Evolutionary conservation across 1,139 yeast genomes (phyloP).

Genomic region (Candida freyschussii): DNA sequence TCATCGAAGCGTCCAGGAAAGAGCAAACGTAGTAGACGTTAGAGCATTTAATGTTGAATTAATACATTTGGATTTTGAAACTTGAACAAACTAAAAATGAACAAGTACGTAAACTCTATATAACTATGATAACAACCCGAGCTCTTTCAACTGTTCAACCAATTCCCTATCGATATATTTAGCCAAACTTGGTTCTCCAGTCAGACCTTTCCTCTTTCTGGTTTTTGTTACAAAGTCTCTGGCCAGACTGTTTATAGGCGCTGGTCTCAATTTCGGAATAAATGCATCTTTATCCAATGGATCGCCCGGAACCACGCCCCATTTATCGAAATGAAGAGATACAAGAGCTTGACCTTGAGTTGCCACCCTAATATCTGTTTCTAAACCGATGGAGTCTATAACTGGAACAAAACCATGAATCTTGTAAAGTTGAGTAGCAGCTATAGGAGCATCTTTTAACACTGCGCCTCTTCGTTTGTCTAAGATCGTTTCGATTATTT

Average conservation of each 20-base stretch:
- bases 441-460: slow-evolving; percentile 48
- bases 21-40: slow-evolving; percentile 44
- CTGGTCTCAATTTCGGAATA: slow-evolving; percentile 72
- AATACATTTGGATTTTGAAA: too few species aligned
- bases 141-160: slow-evolving; percentile 46
- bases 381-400: slow-evolving; percentile 86
- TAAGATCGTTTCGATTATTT: slow-evolving; percentile 48
- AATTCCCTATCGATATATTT: slow-evolving; percentile 66
- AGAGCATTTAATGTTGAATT: too few species aligned
- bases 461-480: slow-evolving; percentile 66
- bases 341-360: slow-evolving; percentile 79
- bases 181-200: slow-evolving; percentile 71
- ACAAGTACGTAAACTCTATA: too few species aligned
- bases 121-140: slow-evolving; percentile 37
- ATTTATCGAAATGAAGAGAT: slow-evolving; percentile 57
- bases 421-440: slow-evolving; percentile 67
- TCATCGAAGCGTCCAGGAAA: slow-evolving; percentile 69
- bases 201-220: slow-evolving; percentile 76
- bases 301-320: slow-evolving; percentile 88
- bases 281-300: slow-evolving; percentile 66
- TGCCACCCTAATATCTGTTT: slow-evolving; percentile 73
- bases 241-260: slow-evolving; percentile 63
- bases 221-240: slow-evolving; percentile 90
- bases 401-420: slow-evolving; percentile 74
- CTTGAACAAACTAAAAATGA: too few species aligned